These are phyloP conservation scores for Metarhizium brunneum DNA, from an alignment of 2,329 filamentous ascomycete genomes.

Conservation along the genomic window DNA sequence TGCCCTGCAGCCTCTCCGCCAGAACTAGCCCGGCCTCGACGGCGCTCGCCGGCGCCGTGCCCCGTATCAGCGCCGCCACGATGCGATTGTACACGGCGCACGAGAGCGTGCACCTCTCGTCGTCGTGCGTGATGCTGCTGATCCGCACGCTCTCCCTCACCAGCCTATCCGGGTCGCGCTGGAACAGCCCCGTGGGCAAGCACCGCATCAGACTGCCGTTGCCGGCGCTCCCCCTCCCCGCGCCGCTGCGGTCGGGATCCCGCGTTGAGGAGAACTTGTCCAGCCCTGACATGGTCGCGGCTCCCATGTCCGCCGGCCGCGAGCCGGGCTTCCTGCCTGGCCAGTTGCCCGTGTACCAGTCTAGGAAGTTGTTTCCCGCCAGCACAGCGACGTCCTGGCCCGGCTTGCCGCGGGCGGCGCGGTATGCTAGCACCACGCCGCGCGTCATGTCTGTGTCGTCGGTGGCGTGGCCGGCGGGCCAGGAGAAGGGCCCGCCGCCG, in stretches of 20 bases:
- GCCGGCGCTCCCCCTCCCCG: constrained; percentile 28
- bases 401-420: constrained; percentile 10
- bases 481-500: constrained; percentile 33
- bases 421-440: constrained; percentile 34
- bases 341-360: constrained; percentile 34
- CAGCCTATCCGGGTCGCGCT: constrained; percentile 14
- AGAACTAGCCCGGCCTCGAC: background rate
- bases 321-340: constrained; percentile 24
- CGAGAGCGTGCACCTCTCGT: constrained; percentile 22
- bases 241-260: constrained; percentile 25
- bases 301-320: constrained; percentile 29
- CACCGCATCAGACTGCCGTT: constrained; percentile 41
- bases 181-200: constrained; percentile 34
- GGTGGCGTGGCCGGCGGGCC: constrained; percentile 34
- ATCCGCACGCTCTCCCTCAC: constrained; percentile 25
- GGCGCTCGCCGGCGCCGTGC: background rate
- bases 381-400: constrained; percentile 20
- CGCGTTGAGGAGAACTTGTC: constrained; percentile 14
- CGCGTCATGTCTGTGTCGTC: constrained; percentile 40
- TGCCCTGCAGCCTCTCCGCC: background rate
- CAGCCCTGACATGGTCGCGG: constrained; percentile 27
- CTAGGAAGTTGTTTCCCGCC: constrained; percentile 29
- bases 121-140: constrained; percentile 30
- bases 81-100: constrained; percentile 33
- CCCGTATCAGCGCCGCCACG: constrained; percentile 21